Percentiles rank a stretch among this genome's conserved stretches.
Evolutionary conservation across 441 rosid genomes (phyloP).

Genomic region (Bocquillonia castaneifolia): DNA sequence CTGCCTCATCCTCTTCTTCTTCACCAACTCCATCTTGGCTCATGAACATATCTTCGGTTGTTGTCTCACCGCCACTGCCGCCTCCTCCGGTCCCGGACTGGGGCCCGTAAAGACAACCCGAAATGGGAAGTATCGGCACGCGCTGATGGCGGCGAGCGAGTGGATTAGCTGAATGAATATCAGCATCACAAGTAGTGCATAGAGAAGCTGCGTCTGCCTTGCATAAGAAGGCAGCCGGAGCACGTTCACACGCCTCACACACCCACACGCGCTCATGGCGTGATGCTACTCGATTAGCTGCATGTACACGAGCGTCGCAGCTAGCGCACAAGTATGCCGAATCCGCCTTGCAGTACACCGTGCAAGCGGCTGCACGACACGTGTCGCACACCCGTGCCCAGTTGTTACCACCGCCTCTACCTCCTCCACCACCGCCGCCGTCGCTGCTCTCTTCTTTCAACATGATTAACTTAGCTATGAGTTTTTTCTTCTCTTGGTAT

Average conservation of each 20-base stretch:
- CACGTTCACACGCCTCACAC: constrained; percentile 74
- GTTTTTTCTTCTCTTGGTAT: neutral
- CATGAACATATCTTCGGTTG: constrained; percentile 31
- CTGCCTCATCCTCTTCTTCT: constrained; percentile 72
- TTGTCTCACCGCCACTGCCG: constrained; percentile 12
- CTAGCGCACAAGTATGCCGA: constrained; percentile 62
- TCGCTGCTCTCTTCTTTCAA: constrained; percentile 49
- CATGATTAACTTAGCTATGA: constrained; percentile 34
- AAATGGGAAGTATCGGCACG: constrained; percentile 61
- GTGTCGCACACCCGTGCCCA: constrained; percentile 75
- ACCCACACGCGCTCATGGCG: constrained; percentile 84
- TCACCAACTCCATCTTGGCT: constrained; percentile 37
- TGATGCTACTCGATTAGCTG: constrained; percentile 70
- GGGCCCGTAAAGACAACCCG: constrained; percentile 35
- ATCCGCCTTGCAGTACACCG: constrained; percentile 78
- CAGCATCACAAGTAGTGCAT: constrained; percentile 70
- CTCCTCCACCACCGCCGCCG: constrained; percentile 28
- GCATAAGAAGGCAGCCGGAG: constrained; percentile 81
- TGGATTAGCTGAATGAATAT: constrained; percentile 89
- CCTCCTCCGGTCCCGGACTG: constrained; percentile 23
- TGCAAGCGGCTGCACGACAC: constrained; percentile 62
- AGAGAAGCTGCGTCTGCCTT: constrained; percentile 94
- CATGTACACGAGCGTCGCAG: constrained; percentile 69
- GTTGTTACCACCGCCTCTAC: constrained; percentile 24
- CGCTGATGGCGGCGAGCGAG: constrained; percentile 89